Evolutionary conservation across 352 stramenopile genomes (phyloP).

Genomic region (Pythium oligandrum): DNA sequence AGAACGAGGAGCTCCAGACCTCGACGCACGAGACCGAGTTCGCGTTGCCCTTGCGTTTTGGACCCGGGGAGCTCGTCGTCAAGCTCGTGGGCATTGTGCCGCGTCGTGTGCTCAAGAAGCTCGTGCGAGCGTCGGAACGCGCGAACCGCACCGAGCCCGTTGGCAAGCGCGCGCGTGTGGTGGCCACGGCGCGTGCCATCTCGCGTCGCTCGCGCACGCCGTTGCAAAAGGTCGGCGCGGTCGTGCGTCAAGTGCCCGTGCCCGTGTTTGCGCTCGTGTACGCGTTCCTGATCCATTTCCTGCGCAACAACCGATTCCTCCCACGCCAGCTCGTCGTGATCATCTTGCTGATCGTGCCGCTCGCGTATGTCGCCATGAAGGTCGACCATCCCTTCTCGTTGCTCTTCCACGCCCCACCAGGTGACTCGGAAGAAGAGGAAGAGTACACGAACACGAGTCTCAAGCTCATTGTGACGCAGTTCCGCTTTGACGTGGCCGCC

Average conservation of each 20-base stretch:
- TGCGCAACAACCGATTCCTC: slow-evolving; percentile 44
- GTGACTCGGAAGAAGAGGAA: slow-evolving; percentile 13
- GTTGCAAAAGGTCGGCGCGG: slow-evolving; percentile 8
- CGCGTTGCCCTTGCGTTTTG: slow-evolving; percentile 50
- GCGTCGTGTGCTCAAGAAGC: slow-evolving; percentile 34
- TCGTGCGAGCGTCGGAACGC: slow-evolving; percentile 10
- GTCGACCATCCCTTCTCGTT: slow-evolving; percentile 69
- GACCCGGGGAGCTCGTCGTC: slow-evolving; percentile 52
- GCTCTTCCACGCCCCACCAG: slow-evolving; percentile 40
- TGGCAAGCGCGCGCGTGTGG: not conserved
- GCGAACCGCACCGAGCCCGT: not conserved
- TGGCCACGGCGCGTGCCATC: not conserved
- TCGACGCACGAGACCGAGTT: slow-evolving; percentile 50
- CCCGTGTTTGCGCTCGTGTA: slow-evolving; percentile 72
- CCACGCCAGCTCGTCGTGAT: slow-evolving; percentile 51
- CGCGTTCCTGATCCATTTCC: slow-evolving; percentile 54
- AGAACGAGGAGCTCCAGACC: slow-evolving; percentile 4
- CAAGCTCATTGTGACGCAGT: slow-evolving; percentile 75
- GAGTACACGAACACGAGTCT: slow-evolving; percentile 30
- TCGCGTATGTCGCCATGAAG: slow-evolving; percentile 68
- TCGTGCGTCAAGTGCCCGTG: slow-evolving; percentile 40
- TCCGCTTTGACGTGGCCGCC: slow-evolving; percentile 37
- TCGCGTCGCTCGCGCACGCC: slow-evolving; percentile 1
- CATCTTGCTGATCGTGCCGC: slow-evolving; percentile 50
- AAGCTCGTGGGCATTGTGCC: slow-evolving; percentile 53